phyloP scores from a whole-genome alignment of 2,329 filamentous ascomycete genomes.

The Cercospora sp. region DNA sequence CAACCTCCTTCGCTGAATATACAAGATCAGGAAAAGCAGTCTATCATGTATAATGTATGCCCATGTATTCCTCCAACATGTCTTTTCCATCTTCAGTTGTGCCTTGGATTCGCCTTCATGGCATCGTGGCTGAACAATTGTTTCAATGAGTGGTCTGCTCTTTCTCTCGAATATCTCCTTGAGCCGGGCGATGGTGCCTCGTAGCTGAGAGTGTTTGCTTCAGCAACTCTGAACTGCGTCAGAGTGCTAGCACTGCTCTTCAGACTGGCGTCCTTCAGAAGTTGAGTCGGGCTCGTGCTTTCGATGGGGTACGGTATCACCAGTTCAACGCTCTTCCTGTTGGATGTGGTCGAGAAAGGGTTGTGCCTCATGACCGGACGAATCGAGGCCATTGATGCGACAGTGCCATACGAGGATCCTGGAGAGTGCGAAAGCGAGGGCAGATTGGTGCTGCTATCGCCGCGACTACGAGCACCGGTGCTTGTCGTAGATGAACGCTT shows the following conservation, averaged over 20 bases:
- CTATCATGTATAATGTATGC: constrained; percentile 7
- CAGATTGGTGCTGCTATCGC: constrained; percentile 36
- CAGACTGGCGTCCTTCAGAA: constrained; percentile 33
- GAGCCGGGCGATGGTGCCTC: constrained; percentile 16
- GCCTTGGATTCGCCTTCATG: constrained; percentile 33
- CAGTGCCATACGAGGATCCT: constrained; percentile 46
- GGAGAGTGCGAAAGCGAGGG: constrained; percentile 52
- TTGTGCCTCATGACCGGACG: constrained; percentile 44
- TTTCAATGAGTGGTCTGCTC: constrained; percentile 33
- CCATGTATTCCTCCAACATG: background rate
- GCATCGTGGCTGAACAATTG: constrained; percentile 40
- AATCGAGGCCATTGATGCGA: constrained; percentile 44
- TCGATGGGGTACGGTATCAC: constrained; percentile 42
- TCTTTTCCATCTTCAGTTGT: background rate
- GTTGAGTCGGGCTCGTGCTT: constrained; percentile 27
- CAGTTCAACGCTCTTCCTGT: constrained; percentile 43
- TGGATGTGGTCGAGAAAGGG: constrained; percentile 43
- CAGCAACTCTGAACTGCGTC: constrained; percentile 35
- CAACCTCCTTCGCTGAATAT: constrained; percentile 10
- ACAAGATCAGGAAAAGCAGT: background rate
- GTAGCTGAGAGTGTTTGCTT: constrained; percentile 32
- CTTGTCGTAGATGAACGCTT: constrained; percentile 27
- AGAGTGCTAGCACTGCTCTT: constrained; percentile 37
- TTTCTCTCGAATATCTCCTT: constrained; percentile 6
- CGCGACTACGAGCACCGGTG: constrained; percentile 10